phyloP scores from a whole-genome alignment of 495 filamentous ascomycete species.

The Patellaria atrata region DNA sequence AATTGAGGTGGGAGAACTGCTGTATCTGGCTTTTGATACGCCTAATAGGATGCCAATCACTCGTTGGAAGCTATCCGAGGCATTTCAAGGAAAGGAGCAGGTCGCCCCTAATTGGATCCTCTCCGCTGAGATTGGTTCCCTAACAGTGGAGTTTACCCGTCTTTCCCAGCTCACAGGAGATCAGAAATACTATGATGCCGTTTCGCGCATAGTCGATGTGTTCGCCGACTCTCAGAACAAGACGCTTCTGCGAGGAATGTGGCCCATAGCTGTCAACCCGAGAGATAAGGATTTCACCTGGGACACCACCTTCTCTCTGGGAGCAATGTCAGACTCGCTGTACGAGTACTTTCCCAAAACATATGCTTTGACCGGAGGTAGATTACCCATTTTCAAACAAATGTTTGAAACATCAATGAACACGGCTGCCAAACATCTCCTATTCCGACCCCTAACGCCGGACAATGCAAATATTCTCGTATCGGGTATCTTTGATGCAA shows the following conservation, averaged over 20 bases:
- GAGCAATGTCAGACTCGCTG: conserved; percentile 26
- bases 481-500: conserved; percentile 21
- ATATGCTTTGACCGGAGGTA: conserved; percentile 33
- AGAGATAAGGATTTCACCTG: conserved; percentile 30
- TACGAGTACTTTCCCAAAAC: conserved; percentile 33
- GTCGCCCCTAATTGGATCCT: conserved; percentile 43
- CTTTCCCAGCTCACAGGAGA: conserved; percentile 82
- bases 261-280: conserved; percentile 33
- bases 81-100: too few species aligned
- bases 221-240: conserved; percentile 63
- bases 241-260: conserved; percentile 69
- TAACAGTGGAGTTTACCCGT: conserved; percentile 90
- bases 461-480: conserved; percentile 26
- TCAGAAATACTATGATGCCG: conserved; percentile 83
- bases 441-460: conserved; percentile 28
- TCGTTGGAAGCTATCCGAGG: too few species aligned
- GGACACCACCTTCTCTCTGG: conserved; percentile 24
- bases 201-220: conserved; percentile 81
- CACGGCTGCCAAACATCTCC: conserved; percentile 23
- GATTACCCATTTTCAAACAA: conserved; percentile 17
- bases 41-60: conserved; percentile 90
- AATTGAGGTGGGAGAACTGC: conserved; percentile 69
- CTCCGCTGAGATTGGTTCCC: conserved; percentile 75
- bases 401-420: conserved; percentile 25
- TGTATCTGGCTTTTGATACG: conserved; percentile 90